Percentiles rank a stretch among this genome's conserved stretches.
Conservation (phyloP, 1,139 yeast genomes). For the Ogataea hybrid region DNA sequence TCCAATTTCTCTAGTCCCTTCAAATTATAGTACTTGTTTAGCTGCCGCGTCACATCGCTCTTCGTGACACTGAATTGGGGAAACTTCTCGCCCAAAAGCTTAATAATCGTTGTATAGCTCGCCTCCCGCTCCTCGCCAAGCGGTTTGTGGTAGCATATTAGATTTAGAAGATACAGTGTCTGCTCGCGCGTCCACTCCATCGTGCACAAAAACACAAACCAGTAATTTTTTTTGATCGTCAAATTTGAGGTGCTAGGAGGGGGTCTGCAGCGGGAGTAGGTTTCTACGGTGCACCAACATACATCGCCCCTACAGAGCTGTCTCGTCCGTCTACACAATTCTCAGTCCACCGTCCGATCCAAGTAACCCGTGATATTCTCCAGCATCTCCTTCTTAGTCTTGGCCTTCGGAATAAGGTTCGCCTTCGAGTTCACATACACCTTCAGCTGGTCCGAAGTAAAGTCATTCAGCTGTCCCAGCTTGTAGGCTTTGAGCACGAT, state of each 20-base stretch:
- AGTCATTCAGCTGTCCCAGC: conserved; percentile 33
- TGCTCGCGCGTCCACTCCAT: conserved; percentile 20
- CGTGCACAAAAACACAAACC: not conserved
- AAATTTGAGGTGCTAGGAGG: not conserved
- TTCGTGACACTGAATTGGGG: conserved; percentile 14
- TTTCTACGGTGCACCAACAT: too few species aligned
- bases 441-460: conserved; percentile 42
- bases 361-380: conserved; percentile 37
- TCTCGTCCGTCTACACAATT: too few species aligned
- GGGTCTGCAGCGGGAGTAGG: too few species aligned
- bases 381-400: conserved; percentile 43
- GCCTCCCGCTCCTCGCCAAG: conserved; percentile 21
- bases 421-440: conserved; percentile 38
- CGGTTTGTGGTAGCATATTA: conserved; percentile 29
- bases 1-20: conserved; percentile 26
- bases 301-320: too few species aligned
- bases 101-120: conserved; percentile 21
- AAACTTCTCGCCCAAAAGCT: conserved; percentile 35
- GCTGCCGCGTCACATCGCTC: conserved; percentile 19
- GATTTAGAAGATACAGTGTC: conserved; percentile 22
- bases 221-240: not conserved
- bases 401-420: conserved; percentile 36
- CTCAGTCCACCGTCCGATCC: conserved; percentile 9
- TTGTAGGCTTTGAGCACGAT: conserved; percentile 23
- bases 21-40: conserved; percentile 29